A percentile compares a stretch with the other conserved stretches of the same genome.
These are phyloP conservation scores for Pleurotus salmoneostramineus DNA, from an alignment of 768 basidiomycete species.

Conservation along the genomic window DNA sequence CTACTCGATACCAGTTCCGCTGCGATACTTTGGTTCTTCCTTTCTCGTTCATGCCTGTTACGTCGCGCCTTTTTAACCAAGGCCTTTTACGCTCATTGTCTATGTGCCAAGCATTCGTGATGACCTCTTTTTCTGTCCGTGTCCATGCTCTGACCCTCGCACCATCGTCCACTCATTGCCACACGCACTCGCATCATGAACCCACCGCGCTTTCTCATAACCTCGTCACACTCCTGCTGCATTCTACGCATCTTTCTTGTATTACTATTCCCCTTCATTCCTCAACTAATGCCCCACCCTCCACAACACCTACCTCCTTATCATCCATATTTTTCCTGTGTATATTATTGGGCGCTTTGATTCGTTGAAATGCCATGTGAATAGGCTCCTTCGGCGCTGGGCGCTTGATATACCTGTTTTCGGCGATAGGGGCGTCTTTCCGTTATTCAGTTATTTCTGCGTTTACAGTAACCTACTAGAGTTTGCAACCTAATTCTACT, in stretches of 20 bases:
- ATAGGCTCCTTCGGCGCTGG: neutral
- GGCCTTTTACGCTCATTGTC: slow-evolving; percentile 8
- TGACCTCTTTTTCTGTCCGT: neutral
- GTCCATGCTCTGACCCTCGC: neutral
- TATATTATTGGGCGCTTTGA: slow-evolving; percentile 8
- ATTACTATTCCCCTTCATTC: slow-evolving; percentile 23
- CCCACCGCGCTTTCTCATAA: slow-evolving; percentile 15
- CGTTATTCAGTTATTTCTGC: neutral
- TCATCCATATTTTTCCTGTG: slow-evolving; percentile 1
- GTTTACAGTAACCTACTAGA: slow-evolving; percentile 1
- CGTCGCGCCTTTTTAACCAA: neutral
- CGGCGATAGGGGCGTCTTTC: slow-evolving; percentile 19
- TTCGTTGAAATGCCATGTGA: neutral
- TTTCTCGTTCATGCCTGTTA: slow-evolving; percentile 3
- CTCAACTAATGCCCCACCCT: slow-evolving; percentile 21
- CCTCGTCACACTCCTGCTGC: slow-evolving; percentile 12
- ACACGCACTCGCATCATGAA: slow-evolving; percentile 13
- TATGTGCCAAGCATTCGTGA: slow-evolving; percentile 10
- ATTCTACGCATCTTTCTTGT: slow-evolving; percentile 20
- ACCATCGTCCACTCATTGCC: neutral
- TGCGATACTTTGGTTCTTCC: slow-evolving; percentile 3
- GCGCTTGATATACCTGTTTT: slow-evolving; percentile 4
- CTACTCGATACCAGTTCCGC: slow-evolving; percentile 8
- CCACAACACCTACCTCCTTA: too few species aligned
- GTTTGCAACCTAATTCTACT: neutral